phyloP scores from a whole-genome alignment of 2,329 filamentous ascomycete genomes.

The Phyllosticta ampelicida region DNA sequence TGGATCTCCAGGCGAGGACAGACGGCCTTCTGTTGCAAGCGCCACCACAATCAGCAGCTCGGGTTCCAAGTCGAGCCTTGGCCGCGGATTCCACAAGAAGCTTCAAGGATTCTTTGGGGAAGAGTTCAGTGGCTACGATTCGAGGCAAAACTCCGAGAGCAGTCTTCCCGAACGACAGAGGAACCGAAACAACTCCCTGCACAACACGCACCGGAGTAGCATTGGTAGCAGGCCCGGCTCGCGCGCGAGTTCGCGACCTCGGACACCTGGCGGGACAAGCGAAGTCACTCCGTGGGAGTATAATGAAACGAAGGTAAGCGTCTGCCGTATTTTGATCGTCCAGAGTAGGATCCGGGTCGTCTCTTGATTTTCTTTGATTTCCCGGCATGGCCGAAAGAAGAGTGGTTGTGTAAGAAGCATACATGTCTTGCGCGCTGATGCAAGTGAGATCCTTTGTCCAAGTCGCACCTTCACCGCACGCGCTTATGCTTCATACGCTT shows the following conservation, averaged over 20 bases:
- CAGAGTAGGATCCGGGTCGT: neutral
- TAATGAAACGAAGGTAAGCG: constrained; percentile 66
- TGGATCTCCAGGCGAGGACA: constrained; percentile 49
- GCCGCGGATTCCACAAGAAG: constrained; percentile 64
- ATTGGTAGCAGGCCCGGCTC: constrained; percentile 50
- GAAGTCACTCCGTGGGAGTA: constrained; percentile 98
- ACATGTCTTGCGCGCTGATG: neutral
- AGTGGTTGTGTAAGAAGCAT: neutral
- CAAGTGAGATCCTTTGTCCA: neutral
- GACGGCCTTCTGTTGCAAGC: constrained; percentile 80
- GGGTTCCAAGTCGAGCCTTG: constrained; percentile 63
- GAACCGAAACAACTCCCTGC: constrained; percentile 74
- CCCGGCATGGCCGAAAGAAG: neutral
- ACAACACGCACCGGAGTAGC: constrained; percentile 46
- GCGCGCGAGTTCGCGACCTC: constrained; percentile 63
- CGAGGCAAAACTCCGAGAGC: constrained; percentile 58
- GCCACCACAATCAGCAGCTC: constrained; percentile 78
- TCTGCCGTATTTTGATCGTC: neutral
- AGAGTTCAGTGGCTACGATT: constrained; percentile 60
- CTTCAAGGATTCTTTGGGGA: constrained; percentile 89
- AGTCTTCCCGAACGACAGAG: constrained; percentile 48
- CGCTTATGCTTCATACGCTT: neutral
- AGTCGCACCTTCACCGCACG: neutral
- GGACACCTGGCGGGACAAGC: constrained; percentile 77
- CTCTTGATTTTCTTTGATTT: neutral